Percentiles rank a stretch among this genome's conserved stretches.
These are phyloP conservation scores for Serendipita indica DNA, from an alignment of 768 basidiomycete species.

Conservation along the genomic window DNA sequence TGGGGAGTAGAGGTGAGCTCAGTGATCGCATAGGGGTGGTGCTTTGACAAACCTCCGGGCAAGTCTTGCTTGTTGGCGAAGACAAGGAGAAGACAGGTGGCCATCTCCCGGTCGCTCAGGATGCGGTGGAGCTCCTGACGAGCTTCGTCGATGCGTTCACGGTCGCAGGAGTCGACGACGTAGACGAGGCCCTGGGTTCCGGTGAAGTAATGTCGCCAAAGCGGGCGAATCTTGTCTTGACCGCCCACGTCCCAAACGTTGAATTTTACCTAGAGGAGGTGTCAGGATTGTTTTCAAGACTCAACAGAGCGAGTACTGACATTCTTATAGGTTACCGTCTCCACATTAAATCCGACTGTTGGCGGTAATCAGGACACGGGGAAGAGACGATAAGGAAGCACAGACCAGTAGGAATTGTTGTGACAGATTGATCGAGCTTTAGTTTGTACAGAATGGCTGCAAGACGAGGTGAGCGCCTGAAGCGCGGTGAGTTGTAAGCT, in stretches of 20 bases:
- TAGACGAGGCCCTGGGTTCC: conserved; percentile 98
- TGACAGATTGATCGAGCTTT: conserved; percentile 96
- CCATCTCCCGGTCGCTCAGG: conserved; percentile 94
- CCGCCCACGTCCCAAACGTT: conserved; percentile 96
- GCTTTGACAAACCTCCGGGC: conserved; percentile 62
- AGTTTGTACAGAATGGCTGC: conserved; percentile 96
- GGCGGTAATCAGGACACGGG: background rate
- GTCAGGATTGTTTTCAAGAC: background rate
- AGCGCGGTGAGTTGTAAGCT: background rate
- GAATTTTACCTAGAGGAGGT: conserved; percentile 41
- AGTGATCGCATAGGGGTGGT: background rate
- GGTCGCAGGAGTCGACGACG: conserved; percentile 92
- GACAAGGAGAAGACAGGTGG: conserved; percentile 90
- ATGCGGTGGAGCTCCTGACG: conserved; percentile 92
- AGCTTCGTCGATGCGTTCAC: conserved; percentile 92
- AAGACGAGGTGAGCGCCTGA: background rate
- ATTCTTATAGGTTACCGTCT: conserved; percentile 98
- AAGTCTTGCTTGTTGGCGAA: conserved; percentile 99
- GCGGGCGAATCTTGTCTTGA: conserved; percentile 97
- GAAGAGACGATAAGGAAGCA: conserved; percentile 1
- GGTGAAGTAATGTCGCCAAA: conserved; percentile 99
- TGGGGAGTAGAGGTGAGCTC: conserved; percentile 10
- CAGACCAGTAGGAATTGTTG: conserved; percentile 90
- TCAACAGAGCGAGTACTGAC: conserved; percentile 20
- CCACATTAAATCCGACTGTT: conserved; percentile 94